Base-by-base conservation (phyloP, 73 alveolate species). In the Blepharisma stoltei region DNA sequence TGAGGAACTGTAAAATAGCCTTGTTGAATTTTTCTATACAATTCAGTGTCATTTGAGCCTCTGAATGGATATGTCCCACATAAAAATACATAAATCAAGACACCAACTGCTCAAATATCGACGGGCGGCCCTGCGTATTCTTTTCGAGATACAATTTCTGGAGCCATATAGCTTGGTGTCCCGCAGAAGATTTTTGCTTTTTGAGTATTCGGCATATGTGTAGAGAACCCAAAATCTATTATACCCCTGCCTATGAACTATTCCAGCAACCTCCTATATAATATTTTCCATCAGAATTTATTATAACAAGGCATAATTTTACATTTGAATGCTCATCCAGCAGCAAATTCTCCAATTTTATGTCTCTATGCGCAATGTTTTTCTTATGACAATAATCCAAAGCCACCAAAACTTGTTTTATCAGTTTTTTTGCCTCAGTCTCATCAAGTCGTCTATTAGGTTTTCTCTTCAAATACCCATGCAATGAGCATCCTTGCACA, bases 121-220 rank as follows among this genome's bases (percentile, higher is more conserved):
- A 78, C 71, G 37, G 86, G 86, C 0, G 86, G 86, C 7, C 86
- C 86, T 0, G 23, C 23, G 38, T 79, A 79, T 70, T 79, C 86
- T 49, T 79, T 70, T 54, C 69, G 66, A 68, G 69, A 11, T n/a
- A 79, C 86, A n/a, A 92, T 92, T 84, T 92, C 98, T 25, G 98
- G 98, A 27, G 98, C 98, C 98, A 92, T 90, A 78, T 92, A 92
- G 20, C 89, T 88, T 11, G 98, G 98, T 20, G 98, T 92, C 8
- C 98, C 98, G 71, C 98, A 92, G 78, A 80, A 80, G 41, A 80
- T 41, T 48, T 70, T 80, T 14, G 54, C 81, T 46, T 80, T 80
- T 80, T 73, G 11, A 25, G 55, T 79, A 38, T 78, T 66, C 1
- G 86, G 86, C 27, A 78, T 23, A n/a, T 71, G n/a, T 21, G 86